Base-by-base conservation (phyloP, 306 rosid species). In the Cicer bijugum region DNA sequence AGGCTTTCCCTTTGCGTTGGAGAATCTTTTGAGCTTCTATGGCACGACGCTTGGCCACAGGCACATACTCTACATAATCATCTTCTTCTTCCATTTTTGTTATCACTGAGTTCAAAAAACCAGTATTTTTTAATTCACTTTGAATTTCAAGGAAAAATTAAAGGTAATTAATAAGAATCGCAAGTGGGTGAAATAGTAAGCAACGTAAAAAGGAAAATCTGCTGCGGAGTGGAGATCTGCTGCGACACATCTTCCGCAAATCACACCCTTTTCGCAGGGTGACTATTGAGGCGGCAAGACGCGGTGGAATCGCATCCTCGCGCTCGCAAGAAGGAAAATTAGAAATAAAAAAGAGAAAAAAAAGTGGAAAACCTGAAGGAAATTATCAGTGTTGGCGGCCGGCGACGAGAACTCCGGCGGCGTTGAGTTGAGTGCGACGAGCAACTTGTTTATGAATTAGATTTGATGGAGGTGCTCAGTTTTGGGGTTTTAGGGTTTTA, bases 41-140 rank as follows among this genome's bases (percentile, higher is more conserved):
- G 1, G 92, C 95, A 48, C 98, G 84, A 46, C 98, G 90, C 84
- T 91, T 94, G 0, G 91, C 95, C 87, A 91, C 96, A 0, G 98
- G 97, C 12, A 91, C 77, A 52, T 94, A 94, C 75, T 91, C 96
- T 63, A n/a, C 84, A n/a, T 86, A 89, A 71, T 87, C 91, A 62
- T 85, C 96, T 60, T 85, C 97, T 78, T 91, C 97, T 75, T 91
- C 98, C 90, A 84, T 84, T 37, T 43, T 75, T 46, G n/a, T 66
- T 9, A 19, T 19, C 48, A 28, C 11, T 71, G 51, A 71, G 8
- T 55, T 55, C 57, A 28, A 67, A 55, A 55, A n/a, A 15, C 9
- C 4, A 15, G 4, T 5, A 8, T 37, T 51, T 7, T 7, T 10
- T 28, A 28, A 50, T 15, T 28, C 61, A 14, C 4, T 67, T 35